Evolutionary conservation across 163 green algal genomes (phyloP).

Genomic region (Coccomyxa subellipsoidea): DNA sequence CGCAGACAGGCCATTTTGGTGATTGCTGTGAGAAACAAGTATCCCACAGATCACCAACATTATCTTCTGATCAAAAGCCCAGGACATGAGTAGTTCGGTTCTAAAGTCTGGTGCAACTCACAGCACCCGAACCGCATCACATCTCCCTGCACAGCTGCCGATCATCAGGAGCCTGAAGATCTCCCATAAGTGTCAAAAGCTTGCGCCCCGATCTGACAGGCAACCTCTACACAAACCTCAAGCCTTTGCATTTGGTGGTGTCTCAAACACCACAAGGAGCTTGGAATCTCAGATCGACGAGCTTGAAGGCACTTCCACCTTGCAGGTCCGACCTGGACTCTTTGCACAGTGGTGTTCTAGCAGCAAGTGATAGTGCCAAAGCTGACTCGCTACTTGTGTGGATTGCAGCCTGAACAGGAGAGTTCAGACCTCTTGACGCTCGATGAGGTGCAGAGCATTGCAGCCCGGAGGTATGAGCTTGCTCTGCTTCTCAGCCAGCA

Average conservation of each 20-base stretch:
- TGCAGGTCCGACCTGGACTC: background rate
- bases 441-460: background rate
- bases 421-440: background rate
- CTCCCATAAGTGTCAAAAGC: background rate
- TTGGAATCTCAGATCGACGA: background rate
- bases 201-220: background rate
- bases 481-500: background rate
- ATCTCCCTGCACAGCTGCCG: background rate
- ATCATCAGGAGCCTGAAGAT: background rate
- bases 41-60: no score
- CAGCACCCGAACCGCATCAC: no score
- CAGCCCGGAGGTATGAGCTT: constrained; percentile 1
- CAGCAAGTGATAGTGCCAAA: no score
- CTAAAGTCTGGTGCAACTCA: no score
- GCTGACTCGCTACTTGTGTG: no score
- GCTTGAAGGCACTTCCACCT: background rate
- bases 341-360: background rate
- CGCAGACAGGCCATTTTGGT: no score
- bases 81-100: background rate
- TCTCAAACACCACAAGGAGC: background rate
- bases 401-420: background rate
- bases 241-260: background rate
- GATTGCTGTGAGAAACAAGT: no score
- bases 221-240: background rate
- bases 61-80: background rate